Percentiles rank a stretch among this genome's conserved stretches.
These are phyloP conservation scores for Tylopilus plumbeoviolaceoides DNA, from an alignment of 768 basidiomycete genomes.

Conservation along the genomic window DNA sequence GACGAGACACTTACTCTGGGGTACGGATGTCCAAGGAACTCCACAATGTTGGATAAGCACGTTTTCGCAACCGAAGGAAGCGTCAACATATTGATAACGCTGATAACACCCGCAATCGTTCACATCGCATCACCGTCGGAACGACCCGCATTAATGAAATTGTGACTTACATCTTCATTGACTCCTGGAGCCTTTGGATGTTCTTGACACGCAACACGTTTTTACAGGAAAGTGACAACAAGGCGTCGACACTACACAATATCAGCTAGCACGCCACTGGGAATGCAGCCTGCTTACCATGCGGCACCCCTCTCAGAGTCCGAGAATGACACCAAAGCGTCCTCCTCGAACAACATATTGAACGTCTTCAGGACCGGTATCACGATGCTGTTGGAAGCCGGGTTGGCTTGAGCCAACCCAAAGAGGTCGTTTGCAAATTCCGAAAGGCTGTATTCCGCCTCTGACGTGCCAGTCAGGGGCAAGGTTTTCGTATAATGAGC, in stretches of 20 bases:
- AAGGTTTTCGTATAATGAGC: constrained; percentile 52
- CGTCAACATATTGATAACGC: constrained; percentile 62
- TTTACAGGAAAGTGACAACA: constrained; percentile 55
- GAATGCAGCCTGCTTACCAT: constrained; percentile 41
- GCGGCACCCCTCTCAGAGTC: constrained; percentile 43
- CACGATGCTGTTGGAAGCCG: constrained; percentile 65
- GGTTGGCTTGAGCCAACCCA: constrained; percentile 46
- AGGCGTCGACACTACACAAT: constrained; percentile 43
- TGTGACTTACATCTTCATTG: constrained; percentile 73
- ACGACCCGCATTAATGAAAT: constrained; percentile 23
- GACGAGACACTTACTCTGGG: constrained; percentile 56
- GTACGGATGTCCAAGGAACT: constrained; percentile 75
- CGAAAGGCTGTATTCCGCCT: constrained; percentile 42
- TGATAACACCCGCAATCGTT: constrained; percentile 29
- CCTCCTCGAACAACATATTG: constrained; percentile 67
- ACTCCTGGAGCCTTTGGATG: constrained; percentile 72
- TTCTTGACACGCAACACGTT: constrained; percentile 74
- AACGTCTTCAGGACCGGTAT: constrained; percentile 81
- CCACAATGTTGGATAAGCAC: constrained; percentile 42
- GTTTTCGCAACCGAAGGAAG: constrained; percentile 41
- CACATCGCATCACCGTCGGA: constrained; percentile 7
- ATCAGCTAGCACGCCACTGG: constrained; percentile 10
- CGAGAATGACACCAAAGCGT: constrained; percentile 48
- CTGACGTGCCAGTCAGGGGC: constrained; percentile 34
- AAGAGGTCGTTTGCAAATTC: constrained; percentile 58